Evolutionary conservation across 108 stramenopile species (phyloP), one percentile per base, ranked within the genome.

Genomic region (Craspedostauros australis): DNA sequence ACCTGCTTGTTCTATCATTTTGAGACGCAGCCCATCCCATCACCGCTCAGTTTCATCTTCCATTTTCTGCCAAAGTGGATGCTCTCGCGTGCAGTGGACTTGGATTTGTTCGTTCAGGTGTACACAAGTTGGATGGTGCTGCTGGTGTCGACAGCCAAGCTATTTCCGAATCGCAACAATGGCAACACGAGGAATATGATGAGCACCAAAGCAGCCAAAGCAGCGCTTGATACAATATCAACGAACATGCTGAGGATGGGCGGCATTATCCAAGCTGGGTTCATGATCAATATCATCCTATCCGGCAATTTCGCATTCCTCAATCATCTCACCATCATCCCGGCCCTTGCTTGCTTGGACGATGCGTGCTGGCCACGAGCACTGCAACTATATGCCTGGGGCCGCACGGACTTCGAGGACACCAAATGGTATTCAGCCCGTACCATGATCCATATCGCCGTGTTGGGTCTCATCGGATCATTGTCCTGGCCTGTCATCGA

Each of bases 21-120:
- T 76, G 80, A 88, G 47, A 91, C 90, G 2, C 86, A 87, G 41
- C 86, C 86, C 30, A 78, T 88, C 28, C 90, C 90, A 15, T 76
- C 66, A 39, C 90, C 90, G 0, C 24, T 91, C 9, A 66, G 63
- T 32, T 77, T 68, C 30, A 37, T 65, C 21, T 83, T 85, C 60
- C 90, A 91, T 47, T 80, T 75, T 46, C 40, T 77, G 39, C 86
- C 79, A 22, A 58, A 60, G 56, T 43, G 34, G 40, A 37, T 57
- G 9, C 45, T 69, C 50, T 59, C 38, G 7, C 44, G 51, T 2
- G 84, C 79, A 36, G 81, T 83, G 19, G 67, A 78, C 50, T 41
- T 78, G 26, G 82, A 90, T 66, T 66, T 79, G n/a, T 63, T 84
- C 37, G 84, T 90, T 4, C 81, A 90, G 74, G 62, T 90, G 30